phyloP scores from a whole-genome alignment of 78 protist genomes.

The Neovahlkampfia damariscottae region DNA sequence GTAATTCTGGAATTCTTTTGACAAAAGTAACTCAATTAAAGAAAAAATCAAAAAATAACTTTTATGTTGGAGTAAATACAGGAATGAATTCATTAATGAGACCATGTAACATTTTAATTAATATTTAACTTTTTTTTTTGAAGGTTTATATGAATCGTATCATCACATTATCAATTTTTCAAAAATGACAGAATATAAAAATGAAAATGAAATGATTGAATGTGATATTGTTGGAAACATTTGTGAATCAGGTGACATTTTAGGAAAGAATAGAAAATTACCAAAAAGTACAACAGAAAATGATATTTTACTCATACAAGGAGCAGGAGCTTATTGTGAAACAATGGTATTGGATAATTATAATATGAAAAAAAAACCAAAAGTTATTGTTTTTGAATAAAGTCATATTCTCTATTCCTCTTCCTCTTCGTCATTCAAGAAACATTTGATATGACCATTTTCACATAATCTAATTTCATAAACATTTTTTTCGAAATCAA shows the following conservation, averaged over 20 bases:
- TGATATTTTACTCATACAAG: background rate
- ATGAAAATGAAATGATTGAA: background rate
- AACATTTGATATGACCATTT: too few species aligned
- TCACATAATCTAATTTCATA: too few species aligned
- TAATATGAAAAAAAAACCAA: too few species aligned
- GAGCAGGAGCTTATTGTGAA: slow-evolving; percentile 3
- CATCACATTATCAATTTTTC: background rate
- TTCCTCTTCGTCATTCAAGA: too few species aligned
- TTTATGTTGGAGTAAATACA: background rate
- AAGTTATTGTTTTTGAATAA: too few species aligned
- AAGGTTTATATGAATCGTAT: background rate
- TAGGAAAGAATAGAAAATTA: background rate
- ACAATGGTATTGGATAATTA: too few species aligned
- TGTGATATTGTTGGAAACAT: background rate
- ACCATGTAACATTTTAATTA: too few species aligned
- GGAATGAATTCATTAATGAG: slow-evolving; percentile 3
- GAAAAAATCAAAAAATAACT: background rate
- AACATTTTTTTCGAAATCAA: too few species aligned
- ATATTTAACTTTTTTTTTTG: too few species aligned
- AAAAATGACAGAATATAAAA: too few species aligned
- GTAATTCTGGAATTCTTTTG: background rate
- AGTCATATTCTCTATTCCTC: too few species aligned
- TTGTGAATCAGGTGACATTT: background rate
- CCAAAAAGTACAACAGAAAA: background rate
- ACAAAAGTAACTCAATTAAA: background rate